Evolutionary conservation across 805 yeast genomes (phyloP).

Genomic region (Myxozyma udenii): DNA sequence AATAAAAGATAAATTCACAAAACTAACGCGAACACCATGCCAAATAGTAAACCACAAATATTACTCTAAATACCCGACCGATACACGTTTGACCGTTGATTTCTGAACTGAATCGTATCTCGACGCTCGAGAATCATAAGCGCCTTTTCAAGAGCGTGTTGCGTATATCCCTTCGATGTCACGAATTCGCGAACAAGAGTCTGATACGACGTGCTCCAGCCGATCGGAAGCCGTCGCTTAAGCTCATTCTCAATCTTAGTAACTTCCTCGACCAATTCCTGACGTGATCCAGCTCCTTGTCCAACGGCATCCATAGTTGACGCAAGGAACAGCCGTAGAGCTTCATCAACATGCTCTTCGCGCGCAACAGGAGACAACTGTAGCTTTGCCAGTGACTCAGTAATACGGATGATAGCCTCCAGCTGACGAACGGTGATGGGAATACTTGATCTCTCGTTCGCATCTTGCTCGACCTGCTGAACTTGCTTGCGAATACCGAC

Average conservation of each 20-base stretch:
- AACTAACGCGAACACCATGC: too few species aligned
- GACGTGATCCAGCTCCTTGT: slow-evolving; percentile 50
- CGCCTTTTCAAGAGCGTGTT: slow-evolving; percentile 78
- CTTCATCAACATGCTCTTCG: slow-evolving; percentile 90
- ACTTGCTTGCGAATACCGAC: slow-evolving; percentile 84
- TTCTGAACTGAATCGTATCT: slow-evolving; percentile 82
- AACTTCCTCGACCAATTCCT: slow-evolving; percentile 61
- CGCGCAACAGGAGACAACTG: slow-evolving; percentile 78
- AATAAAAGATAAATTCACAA: too few species aligned
- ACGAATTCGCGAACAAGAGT: slow-evolving; percentile 77
- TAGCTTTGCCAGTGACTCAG: slow-evolving; percentile 89
- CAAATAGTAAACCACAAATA: too few species aligned
- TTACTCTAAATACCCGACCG: slow-evolving; percentile 59
- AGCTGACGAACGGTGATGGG: slow-evolving; percentile 97
- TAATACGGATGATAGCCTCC: slow-evolving; percentile 93
- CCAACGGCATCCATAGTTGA: slow-evolving; percentile 96
- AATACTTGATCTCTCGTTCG: slow-evolving; percentile 87
- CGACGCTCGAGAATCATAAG: slow-evolving; percentile 76
- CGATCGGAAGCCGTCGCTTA: slow-evolving; percentile 87
- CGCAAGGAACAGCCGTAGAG: slow-evolving; percentile 88
- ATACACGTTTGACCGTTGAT: slow-evolving; percentile 77
- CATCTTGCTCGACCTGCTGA: slow-evolving; percentile 72
- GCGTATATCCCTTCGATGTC: slow-evolving; percentile 46
- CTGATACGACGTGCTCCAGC: slow-evolving; percentile 88
- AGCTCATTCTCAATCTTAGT: slow-evolving; percentile 77